Percentiles rank a stretch among this genome's conserved stretches.
phyloP scores from a whole-genome alignment of 805 yeast species.

The Teunomyces aglyptinius region DNA sequence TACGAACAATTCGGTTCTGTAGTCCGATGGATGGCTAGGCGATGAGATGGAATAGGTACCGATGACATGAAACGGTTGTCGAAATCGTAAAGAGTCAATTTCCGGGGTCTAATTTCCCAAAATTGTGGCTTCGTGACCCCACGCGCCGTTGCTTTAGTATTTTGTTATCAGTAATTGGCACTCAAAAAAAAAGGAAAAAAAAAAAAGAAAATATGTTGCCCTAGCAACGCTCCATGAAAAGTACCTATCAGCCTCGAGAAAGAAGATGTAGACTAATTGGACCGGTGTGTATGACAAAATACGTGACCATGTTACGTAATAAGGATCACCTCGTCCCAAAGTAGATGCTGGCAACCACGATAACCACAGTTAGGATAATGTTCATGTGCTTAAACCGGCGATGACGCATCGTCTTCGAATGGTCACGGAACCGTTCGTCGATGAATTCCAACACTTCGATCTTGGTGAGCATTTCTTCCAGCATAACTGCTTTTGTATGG shows the following conservation, averaged over 20 bases:
- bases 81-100: neutral
- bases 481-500: conserved; percentile 23
- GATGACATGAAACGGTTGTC: neutral
- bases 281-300: neutral
- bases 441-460: conserved; percentile 33
- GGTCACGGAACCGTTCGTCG: conserved; percentile 25
- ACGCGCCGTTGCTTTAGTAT: neutral
- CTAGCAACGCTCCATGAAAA: neutral
- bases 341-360: conserved; percentile 17
- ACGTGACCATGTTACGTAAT: neutral
- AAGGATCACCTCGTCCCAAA: conserved; percentile 6
- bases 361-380: conserved; percentile 15
- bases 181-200: neutral
- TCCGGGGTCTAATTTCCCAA: neutral
- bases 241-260: neutral
- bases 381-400: conserved; percentile 30
- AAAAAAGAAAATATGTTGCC: neutral
- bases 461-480: conserved; percentile 25
- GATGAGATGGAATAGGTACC: neutral
- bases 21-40: neutral
- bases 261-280: neutral
- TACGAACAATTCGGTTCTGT: no score
- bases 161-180: neutral
- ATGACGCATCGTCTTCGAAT: conserved; percentile 22
- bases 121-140: neutral